Evolutionary conservation across 352 stramenopile species (phyloP).

Genomic region (Phytopythium litorale): DNA sequence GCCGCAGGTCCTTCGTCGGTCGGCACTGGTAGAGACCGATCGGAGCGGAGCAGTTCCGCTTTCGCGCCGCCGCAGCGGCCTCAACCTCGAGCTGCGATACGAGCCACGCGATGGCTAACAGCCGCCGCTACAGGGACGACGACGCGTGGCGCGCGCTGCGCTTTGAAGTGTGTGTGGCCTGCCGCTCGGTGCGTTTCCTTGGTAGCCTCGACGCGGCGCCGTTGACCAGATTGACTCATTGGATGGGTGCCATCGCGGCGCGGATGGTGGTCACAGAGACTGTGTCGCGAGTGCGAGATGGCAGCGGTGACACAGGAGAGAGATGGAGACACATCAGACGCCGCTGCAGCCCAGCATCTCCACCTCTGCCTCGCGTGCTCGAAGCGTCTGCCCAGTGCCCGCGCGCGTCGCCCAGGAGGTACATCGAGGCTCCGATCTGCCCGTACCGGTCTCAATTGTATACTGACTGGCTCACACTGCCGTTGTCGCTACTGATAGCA

Average conservation of each 20-base stretch:
- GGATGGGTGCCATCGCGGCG: not conserved
- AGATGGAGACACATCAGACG: not conserved
- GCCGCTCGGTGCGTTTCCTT: not conserved
- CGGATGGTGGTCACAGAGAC: not conserved
- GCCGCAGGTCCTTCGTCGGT: not conserved
- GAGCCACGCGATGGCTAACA: slow-evolving; percentile 6
- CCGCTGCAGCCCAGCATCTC: not conserved
- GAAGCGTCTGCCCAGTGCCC: not conserved
- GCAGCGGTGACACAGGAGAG: not conserved
- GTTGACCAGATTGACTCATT: not conserved
- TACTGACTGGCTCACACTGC: not conserved
- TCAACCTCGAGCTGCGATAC: not conserved
- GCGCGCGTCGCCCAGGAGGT: not conserved
- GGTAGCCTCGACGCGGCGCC: not conserved
- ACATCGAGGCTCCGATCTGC: not conserved
- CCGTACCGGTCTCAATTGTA: not conserved
- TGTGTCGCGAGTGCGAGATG: slow-evolving; percentile 7
- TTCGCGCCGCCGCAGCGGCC: not conserved
- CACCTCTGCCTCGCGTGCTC: slow-evolving; percentile 4
- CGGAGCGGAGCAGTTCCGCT: not conserved
- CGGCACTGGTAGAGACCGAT: not conserved
- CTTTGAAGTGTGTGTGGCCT: slow-evolving; percentile 1
- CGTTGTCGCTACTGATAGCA: not conserved
- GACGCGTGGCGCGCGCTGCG: slow-evolving; percentile 2
- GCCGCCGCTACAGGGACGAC: not conserved